Evolutionary conservation across 2,329 filamentous ascomycete species (phyloP).

Genomic region (Aspergillus persii): DNA sequence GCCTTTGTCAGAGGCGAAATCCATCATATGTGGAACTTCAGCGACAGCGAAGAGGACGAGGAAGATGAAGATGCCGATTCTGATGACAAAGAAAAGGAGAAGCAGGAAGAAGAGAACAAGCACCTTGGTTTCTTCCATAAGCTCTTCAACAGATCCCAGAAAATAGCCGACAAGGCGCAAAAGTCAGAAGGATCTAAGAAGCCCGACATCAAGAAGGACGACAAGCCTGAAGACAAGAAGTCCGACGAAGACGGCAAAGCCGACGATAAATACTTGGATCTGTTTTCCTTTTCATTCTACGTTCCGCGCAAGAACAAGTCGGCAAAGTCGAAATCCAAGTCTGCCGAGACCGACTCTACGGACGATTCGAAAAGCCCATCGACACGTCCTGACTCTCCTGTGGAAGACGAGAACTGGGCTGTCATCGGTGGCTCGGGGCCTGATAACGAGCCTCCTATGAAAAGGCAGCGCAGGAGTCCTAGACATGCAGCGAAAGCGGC

Average conservation of each 20-base stretch:
- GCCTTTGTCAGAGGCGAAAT: constrained; percentile 70
- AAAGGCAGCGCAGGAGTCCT: constrained; percentile 33
- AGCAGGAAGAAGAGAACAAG: constrained; percentile 45
- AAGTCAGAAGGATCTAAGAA: neutral
- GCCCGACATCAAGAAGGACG: neutral
- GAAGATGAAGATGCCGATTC: constrained; percentile 21
- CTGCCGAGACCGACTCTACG: neutral
- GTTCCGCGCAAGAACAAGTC: constrained; percentile 22
- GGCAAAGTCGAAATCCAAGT: neutral
- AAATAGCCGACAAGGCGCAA: constrained; percentile 5
- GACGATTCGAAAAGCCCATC: neutral
- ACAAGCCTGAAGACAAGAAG: constrained; percentile 6
- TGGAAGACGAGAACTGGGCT: constrained; percentile 19
- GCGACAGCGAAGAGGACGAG: constrained; percentile 57
- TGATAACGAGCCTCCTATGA: constrained; percentile 33
- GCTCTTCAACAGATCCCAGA: constrained; percentile 25
- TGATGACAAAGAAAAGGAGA: constrained; percentile 11
- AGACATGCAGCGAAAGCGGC: constrained; percentile 10
- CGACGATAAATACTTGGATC: constrained; percentile 19
- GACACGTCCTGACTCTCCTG: neutral
- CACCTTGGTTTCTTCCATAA: constrained; percentile 26
- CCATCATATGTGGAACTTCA: constrained; percentile 75
- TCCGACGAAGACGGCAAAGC: constrained; percentile 26
- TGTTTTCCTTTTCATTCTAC: constrained; percentile 35
- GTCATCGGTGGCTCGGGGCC: constrained; percentile 19